phyloP scores from a whole-genome alignment of 1,139 yeast species.

The Hansenula anomala region DNA sequence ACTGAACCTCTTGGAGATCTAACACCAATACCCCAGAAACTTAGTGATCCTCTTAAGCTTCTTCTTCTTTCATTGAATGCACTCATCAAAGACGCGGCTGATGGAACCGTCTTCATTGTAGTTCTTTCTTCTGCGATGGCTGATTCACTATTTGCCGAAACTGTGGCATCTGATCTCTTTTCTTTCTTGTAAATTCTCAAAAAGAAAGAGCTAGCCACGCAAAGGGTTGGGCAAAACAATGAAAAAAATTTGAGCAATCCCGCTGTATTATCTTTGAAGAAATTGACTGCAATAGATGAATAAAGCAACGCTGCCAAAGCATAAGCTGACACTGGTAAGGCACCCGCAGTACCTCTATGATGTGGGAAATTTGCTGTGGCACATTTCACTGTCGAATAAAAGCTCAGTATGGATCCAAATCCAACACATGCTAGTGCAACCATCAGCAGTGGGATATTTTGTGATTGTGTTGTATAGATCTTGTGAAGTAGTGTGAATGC shows the following conservation, averaged over 20 bases:
- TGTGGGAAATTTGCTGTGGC: slow-evolving; percentile 67
- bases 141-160: neutral
- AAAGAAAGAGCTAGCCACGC: slow-evolving; percentile 27
- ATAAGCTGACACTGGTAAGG: slow-evolving; percentile 54
- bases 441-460: slow-evolving; percentile 33
- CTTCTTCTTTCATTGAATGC: slow-evolving; percentile 13
- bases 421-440: slow-evolving; percentile 51
- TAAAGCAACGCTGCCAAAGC: slow-evolving; percentile 42
- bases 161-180: neutral
- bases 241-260: slow-evolving; percentile 29
- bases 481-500: slow-evolving; percentile 36
- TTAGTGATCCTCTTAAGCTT: slow-evolving; percentile 11
- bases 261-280: slow-evolving; percentile 40
- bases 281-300: slow-evolving; percentile 37
- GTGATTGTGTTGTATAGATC: slow-evolving; percentile 28
- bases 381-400: slow-evolving; percentile 63
- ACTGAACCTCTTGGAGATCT: slow-evolving; percentile 20
- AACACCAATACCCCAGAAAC: slow-evolving; percentile 22
- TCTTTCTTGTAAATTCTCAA: slow-evolving; percentile 18
- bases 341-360: slow-evolving; percentile 67
- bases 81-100: slow-evolving; percentile 3
- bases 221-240: slow-evolving; percentile 24
- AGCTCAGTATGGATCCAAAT: slow-evolving; percentile 60
- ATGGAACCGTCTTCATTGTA: neutral
- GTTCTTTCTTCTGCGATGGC: neutral